Percentiles rank a stretch among this genome's conserved stretches.
phyloP scores from a whole-genome alignment of 768 basidiomycete species.

The Rhizopogon vesiculosus region DNA sequence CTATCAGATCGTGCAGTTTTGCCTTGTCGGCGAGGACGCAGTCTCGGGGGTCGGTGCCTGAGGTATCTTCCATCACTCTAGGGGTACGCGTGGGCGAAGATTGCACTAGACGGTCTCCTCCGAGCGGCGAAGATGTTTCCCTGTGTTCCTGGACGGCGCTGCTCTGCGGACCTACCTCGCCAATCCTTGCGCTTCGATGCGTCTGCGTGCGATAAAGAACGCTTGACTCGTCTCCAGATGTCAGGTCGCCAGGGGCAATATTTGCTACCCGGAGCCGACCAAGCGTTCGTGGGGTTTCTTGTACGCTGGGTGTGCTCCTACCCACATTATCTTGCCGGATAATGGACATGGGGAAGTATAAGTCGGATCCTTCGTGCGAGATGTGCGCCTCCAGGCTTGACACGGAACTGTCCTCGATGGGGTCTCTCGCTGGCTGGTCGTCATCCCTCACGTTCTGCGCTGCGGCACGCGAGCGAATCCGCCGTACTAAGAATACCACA shows the following conservation, averaged over 20 bases:
- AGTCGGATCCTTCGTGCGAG: slow-evolving; percentile 8
- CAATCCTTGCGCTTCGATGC: background rate
- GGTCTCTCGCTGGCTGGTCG: slow-evolving; percentile 28
- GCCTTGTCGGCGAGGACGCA: background rate
- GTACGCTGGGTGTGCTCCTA: slow-evolving; percentile 16
- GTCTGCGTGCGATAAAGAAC: background rate
- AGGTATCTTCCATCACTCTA: slow-evolving; percentile 4
- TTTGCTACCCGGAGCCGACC: slow-evolving; percentile 47
- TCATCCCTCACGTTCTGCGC: slow-evolving; percentile 29
- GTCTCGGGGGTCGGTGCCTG: slow-evolving; percentile 9
- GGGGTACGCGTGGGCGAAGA: slow-evolving; percentile 12
- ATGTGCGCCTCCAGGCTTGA: background rate
- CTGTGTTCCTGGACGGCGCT: slow-evolving; percentile 11
- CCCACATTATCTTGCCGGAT: slow-evolving; percentile 14
- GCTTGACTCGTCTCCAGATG: slow-evolving; percentile 25
- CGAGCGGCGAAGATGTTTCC: slow-evolving; percentile 19
- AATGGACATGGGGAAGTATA: slow-evolving; percentile 20
- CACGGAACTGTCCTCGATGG: slow-evolving; percentile 4
- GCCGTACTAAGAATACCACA: slow-evolving; percentile 45
- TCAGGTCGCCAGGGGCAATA: slow-evolving; percentile 40
- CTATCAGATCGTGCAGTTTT: background rate
- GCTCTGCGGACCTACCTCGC: slow-evolving; percentile 14
- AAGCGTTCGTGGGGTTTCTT: slow-evolving; percentile 31
- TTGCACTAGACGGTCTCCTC: slow-evolving; percentile 23
- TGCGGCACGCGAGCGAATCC: slow-evolving; percentile 37